Evolutionary conservation across 192 early-diverging fungal genomes (phyloP).

Genomic region (Backusella parvicylindrica): DNA sequence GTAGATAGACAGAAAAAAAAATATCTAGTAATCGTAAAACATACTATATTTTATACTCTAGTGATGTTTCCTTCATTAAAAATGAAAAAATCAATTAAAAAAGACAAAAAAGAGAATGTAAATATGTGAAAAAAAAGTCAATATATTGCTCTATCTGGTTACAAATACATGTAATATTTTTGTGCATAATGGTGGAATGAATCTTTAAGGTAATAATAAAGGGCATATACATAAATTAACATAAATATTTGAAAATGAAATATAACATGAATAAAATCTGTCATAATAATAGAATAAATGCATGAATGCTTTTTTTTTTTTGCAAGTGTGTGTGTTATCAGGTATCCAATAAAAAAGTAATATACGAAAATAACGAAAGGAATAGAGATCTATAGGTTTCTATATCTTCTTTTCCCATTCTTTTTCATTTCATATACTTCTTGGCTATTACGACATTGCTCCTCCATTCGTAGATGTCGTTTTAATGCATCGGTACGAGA

Average conservation of each 20-base stretch:
- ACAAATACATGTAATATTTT: background rate
- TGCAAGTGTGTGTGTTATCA: background rate
- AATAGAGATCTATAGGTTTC: background rate
- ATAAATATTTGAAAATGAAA: background rate
- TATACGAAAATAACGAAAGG: background rate
- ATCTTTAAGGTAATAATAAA: background rate
- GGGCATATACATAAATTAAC: background rate
- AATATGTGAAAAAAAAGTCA: background rate
- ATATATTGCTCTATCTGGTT: background rate
- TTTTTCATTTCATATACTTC: background rate
- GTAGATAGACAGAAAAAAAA: background rate
- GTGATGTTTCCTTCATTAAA: too few relatives aligned
- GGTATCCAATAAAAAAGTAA: background rate
- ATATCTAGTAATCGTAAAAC: too few relatives aligned
- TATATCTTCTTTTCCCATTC: background rate
- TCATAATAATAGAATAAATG: background rate
- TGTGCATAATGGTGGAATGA: background rate
- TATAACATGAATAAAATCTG: background rate
- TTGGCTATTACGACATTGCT: background rate
- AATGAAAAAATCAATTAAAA: background rate
- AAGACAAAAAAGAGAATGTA: background rate
- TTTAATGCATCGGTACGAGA: constrained; percentile 9
- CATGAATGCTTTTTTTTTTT: background rate
- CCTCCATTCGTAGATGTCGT: constrained; percentile 8
- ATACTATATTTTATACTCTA: too few relatives aligned